Evolutionary conservation across 2,329 filamentous ascomycete genomes (phyloP).

Genomic region (Ilyonectria sp.): DNA sequence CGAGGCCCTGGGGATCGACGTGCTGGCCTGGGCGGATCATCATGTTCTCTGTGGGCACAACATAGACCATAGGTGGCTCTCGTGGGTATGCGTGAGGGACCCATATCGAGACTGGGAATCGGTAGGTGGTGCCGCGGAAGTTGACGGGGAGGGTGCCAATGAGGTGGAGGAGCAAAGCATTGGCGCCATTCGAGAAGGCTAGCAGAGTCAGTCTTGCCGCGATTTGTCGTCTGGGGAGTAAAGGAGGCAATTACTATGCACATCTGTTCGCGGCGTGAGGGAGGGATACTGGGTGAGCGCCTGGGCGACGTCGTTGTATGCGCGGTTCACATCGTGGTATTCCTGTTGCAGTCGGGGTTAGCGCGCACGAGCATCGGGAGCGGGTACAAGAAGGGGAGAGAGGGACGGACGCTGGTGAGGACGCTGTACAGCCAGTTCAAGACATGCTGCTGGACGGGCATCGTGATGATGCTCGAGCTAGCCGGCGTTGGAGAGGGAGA

Average conservation of each 20-base stretch:
- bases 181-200: constrained; percentile 92
- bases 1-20: constrained; percentile 91
- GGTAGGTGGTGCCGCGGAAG: constrained; percentile 90
- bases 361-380: constrained; percentile 7
- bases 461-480: constrained; percentile 51
- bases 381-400: constrained; percentile 23
- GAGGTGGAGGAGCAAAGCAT: constrained; percentile 88
- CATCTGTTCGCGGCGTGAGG: constrained; percentile 89
- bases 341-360: constrained; percentile 69
- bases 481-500: constrained; percentile 10
- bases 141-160: constrained; percentile 90
- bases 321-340: constrained; percentile 93
- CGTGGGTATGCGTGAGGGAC: constrained; percentile 91
- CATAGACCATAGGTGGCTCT: constrained; percentile 89
- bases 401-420: constrained; percentile 76
- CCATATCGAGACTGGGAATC: constrained; percentile 95
- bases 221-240: constrained; percentile 45
- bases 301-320: constrained; percentile 92
- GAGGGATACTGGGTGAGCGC: constrained; percentile 85
- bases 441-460: constrained; percentile 88
- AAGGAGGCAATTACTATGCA: constrained; percentile 79
- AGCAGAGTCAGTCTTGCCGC: constrained; percentile 32
- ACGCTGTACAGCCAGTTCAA: constrained; percentile 97
- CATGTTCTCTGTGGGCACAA: constrained; percentile 91
- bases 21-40: constrained; percentile 92